phyloP scores from a whole-genome alignment of 2,329 filamentous ascomycete species.

The Thielaviopsis musarum region DNA sequence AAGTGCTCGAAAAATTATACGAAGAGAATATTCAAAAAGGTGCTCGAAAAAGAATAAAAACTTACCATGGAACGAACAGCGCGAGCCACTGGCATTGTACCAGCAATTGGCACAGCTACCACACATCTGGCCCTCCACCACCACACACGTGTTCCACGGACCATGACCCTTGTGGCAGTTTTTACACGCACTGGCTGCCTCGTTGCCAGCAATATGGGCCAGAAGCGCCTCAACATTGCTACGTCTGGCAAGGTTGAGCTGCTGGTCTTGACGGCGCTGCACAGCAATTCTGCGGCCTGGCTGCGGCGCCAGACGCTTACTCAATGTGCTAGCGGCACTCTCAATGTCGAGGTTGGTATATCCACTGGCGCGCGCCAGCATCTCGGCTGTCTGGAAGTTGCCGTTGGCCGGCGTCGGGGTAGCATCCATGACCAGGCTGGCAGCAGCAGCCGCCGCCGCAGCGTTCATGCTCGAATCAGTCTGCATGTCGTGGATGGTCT shows the following conservation, averaged over 20 bases:
- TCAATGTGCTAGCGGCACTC: constrained; percentile 27
- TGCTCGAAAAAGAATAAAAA: background rate
- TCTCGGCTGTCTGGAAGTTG: constrained; percentile 24
- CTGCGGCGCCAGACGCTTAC: constrained; percentile 35
- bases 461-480: constrained; percentile 9
- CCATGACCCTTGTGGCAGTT: constrained; percentile 44
- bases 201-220: constrained; percentile 36
- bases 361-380: constrained; percentile 30
- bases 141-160: constrained; percentile 40
- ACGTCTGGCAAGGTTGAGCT: constrained; percentile 36
- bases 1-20: too few species aligned
- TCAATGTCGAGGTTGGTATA: constrained; percentile 32
- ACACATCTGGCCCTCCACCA: constrained; percentile 43
- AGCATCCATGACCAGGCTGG: constrained; percentile 6
- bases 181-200: constrained; percentile 34
- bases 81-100: constrained; percentile 43
- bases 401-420: constrained; percentile 2
- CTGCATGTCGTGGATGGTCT: constrained; percentile 12
- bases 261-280: constrained; percentile 36
- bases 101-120: constrained; percentile 47
- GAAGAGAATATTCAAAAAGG: constrained; percentile 1
- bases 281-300: constrained; percentile 31
- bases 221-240: constrained; percentile 45
- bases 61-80: constrained; percentile 44
- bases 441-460: constrained; percentile 7